Evolutionary conservation across 2,329 filamentous ascomycete genomes (phyloP), one percentile per base, ranked within the genome.

Genomic region (Cladosporium phlei): DNA sequence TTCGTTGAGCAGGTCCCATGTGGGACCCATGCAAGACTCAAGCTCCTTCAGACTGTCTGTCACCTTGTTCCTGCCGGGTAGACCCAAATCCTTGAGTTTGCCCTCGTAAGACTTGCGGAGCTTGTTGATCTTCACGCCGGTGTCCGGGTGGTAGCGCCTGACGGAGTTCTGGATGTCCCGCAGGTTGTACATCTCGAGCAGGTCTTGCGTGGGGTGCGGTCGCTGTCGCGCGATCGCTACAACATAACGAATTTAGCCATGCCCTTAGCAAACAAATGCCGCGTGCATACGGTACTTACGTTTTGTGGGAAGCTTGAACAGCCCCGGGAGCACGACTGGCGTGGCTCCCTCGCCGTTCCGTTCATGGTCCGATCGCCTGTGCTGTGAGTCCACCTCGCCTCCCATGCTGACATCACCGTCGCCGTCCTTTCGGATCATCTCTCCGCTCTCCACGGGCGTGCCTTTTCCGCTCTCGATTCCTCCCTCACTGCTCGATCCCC

Each of bases 101-200:
- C 70, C 71, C 56, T 75, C 74, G 55, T 77, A 78, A 25, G 72
- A 75, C 55, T 77, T 77, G 29, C 80, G 70, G 32, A 84, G 68
- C 59, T 78, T 77, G 64, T 83, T 75, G 51, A 73, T 82, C 66
- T 84, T 84, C 59, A 82, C 79, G 50, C 79, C 79, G n/a, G 78
- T 82, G 16, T 71, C 63, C 12, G 78, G 77, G 60, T 84, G 78
- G 39, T 69, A 73, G 45, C 80, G 70, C 49, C 76, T 78, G 52
- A 83, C 79, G 45, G 73, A 78, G 54, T 71, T 70, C 51, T 79
- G 76, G 46, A 83, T 69, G 27, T 69, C 63, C 52, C 75, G 70
- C 50, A 83, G 65, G 46, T 72, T 70, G 65, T 81, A 83, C 47
- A 81, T 69, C 42, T 73, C 71, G 51, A 83, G 71, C 48, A 83